Evolutionary conservation across 495 filamentous ascomycete species (phyloP), one percentile per base, ranked within the genome.

Genomic region (Daldinia bambusicola): DNA sequence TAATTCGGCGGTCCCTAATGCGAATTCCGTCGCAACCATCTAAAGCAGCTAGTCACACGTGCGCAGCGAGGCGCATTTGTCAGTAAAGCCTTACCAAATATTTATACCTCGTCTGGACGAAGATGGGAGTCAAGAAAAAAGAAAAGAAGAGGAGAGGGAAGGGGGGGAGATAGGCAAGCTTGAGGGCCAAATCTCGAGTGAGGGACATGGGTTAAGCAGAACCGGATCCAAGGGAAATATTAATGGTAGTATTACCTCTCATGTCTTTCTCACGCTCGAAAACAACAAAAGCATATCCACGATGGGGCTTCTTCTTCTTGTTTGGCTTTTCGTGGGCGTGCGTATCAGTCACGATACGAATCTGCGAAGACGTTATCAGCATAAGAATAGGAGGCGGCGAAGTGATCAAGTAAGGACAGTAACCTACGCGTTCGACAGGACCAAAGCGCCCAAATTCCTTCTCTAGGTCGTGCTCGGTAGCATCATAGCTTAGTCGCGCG

Each of bases 201-300:
- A 76, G 72, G 71, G 64, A 75, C 69, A 74, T 67, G 67, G 74
- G 61, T 72, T 66, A 75, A 63, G 70, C 50, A 67, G 66, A 72
- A 78, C 80, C 81, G 79, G 78, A 82, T 78, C 63, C 77, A 31
- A 52, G 30, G 50, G 69, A 74, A 72, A 76, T 73, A 80, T 76
- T 68, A 77, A 76, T 78, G 76, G 77, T 66, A 68, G 75, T 72
- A 81, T 85, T 97, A 97, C 95, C 95, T 91, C 97, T 98, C 96
- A 99, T 98, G 77, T 99, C 95, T 81, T 95, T 94, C 80, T 98
- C 95, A 75, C 93, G 90, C 81, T 98, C 95, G 79, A 94, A 99
- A 53, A 98, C 94, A 72, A 99, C 90, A 79, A 99, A 99, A 65
- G 93, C 95, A 82, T 99, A 99, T 68, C 95, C 95, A 71, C 89